Conservation (phyloP, 139 green algal species). For the Spirogloea muscicola region DNA sequence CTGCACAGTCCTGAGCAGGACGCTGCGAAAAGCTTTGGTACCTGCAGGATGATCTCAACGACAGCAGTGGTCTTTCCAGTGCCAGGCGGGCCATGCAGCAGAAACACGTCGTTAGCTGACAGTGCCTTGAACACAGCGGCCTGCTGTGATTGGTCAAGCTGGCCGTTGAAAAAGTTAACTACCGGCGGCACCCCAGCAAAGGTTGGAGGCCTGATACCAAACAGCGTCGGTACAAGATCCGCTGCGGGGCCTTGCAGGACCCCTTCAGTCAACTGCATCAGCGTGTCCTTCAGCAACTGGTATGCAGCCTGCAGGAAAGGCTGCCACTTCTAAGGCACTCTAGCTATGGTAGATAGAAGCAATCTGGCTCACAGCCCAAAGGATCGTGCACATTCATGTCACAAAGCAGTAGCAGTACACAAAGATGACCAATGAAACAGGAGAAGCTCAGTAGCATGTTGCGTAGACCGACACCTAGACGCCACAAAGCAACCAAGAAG, state of each 20-base stretch:
- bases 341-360: too few species aligned
- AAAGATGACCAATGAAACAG: too few species aligned
- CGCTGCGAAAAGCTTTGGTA: too few species aligned
- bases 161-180: constrained; percentile 55
- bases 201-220: constrained; percentile 53
- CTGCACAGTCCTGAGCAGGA: too few species aligned
- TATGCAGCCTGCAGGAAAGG: too few species aligned
- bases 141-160: constrained; percentile 57
- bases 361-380: too few species aligned
- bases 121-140: constrained; percentile 72
- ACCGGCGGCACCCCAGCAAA: constrained; percentile 50
- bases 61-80: constrained; percentile 61
- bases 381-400: too few species aligned
- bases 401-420: too few species aligned
- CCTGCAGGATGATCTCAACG: constrained; percentile 53
- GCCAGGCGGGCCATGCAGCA: constrained; percentile 58
- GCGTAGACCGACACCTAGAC: too few species aligned
- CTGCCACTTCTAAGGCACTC: too few species aligned
- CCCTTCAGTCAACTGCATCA: constrained; percentile 19
- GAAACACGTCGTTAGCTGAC: constrained; percentile 61
- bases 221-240: constrained; percentile 51
- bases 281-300: constrained; percentile 57
- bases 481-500: too few species aligned
- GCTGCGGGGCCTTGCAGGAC: not conserved
- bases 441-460: too few species aligned